Percentiles rank a stretch among this genome's conserved stretches.
phyloP scores from a whole-genome alignment of 345 rosid species.

The Noccaea caerulescens region DNA sequence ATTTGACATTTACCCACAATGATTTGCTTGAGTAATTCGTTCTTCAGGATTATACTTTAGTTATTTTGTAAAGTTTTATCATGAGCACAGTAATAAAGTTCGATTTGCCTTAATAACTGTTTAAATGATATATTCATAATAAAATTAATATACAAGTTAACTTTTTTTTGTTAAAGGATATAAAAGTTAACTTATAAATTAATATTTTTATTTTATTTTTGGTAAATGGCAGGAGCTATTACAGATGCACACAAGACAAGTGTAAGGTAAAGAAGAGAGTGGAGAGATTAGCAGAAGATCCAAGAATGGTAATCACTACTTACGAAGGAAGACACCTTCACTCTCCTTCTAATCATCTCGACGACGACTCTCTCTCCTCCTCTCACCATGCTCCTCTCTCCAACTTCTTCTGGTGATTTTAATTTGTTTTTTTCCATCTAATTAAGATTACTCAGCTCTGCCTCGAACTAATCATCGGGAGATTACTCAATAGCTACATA shows the following conservation, averaged over 20 bases:
- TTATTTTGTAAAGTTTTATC: conserved; percentile 37
- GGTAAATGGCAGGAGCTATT: conserved; percentile 76
- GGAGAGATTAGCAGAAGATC: conserved; percentile 97
- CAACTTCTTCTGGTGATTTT: conserved; percentile 68
- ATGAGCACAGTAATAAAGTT: conserved; percentile 32
- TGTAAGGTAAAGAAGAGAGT: conserved; percentile 96
- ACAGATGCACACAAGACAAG: conserved; percentile 90
- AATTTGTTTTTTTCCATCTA: not conserved
- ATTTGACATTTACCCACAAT: conserved; percentile 39
- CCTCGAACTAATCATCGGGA: conserved; percentile 20
- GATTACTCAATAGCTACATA: conserved; percentile 23
- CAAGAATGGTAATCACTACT: conserved; percentile 97
- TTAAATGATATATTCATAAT: conserved; percentile 1
- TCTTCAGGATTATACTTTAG: conserved; percentile 23
- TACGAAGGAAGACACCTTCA: conserved; percentile 95
- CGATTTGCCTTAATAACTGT: not conserved
- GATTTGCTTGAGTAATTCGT: conserved; percentile 39
- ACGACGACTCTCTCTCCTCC: conserved; percentile 50
- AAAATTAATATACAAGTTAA: not conserved
- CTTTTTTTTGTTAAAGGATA: not conserved
- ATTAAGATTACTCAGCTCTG: not conserved
- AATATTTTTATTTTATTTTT: not conserved
- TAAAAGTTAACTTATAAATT: not conserved
- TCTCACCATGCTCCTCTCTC: conserved; percentile 60
- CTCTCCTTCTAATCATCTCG: conserved; percentile 79